Evolutionary conservation across 1,284 basidiomycete species (phyloP).

Genomic region (Rhodotorula mucilaginosa): DNA sequence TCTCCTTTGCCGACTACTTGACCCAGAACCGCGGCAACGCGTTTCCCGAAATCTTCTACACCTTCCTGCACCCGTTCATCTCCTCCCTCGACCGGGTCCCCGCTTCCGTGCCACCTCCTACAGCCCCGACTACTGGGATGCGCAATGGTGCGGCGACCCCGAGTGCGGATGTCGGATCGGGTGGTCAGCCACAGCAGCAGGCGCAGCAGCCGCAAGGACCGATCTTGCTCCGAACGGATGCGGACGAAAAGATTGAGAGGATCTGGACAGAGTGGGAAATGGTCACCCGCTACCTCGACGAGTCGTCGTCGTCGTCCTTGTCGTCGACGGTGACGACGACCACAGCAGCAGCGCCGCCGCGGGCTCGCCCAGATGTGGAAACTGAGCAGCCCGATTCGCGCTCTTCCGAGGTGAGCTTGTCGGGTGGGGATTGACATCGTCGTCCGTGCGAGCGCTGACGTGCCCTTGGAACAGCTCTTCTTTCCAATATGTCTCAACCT

Average conservation of each 20-base stretch:
- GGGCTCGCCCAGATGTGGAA: background rate
- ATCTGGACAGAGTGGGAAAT: slow-evolving; percentile 79
- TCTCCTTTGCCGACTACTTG: slow-evolving; percentile 79
- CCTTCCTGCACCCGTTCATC: slow-evolving; percentile 87
- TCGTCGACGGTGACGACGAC: too few species aligned
- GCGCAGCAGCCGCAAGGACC: slow-evolving; percentile 18
- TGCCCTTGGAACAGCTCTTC: background rate
- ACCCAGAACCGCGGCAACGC: slow-evolving; percentile 71
- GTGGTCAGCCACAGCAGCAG: slow-evolving; percentile 8
- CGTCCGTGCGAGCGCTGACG: background rate
- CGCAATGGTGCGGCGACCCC: background rate
- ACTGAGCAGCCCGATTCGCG: background rate
- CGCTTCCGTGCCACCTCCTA: background rate
- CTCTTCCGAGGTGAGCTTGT: background rate
- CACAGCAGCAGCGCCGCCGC: too few species aligned
- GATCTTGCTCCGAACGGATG: slow-evolving; percentile 66
- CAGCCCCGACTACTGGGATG: background rate
- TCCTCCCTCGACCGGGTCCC: slow-evolving; percentile 59
- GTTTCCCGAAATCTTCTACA: slow-evolving; percentile 90
- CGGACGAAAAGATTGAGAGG: slow-evolving; percentile 70
- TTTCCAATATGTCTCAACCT: slow-evolving; percentile 72
- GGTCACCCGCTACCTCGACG: slow-evolving; percentile 65
- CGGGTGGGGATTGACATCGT: background rate
- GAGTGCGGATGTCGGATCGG: background rate
- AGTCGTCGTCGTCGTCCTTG: slow-evolving; percentile 47